Conservation (phyloP, 2,329 filamentous ascomycete species). For the Pezicula radicicola region DNA sequence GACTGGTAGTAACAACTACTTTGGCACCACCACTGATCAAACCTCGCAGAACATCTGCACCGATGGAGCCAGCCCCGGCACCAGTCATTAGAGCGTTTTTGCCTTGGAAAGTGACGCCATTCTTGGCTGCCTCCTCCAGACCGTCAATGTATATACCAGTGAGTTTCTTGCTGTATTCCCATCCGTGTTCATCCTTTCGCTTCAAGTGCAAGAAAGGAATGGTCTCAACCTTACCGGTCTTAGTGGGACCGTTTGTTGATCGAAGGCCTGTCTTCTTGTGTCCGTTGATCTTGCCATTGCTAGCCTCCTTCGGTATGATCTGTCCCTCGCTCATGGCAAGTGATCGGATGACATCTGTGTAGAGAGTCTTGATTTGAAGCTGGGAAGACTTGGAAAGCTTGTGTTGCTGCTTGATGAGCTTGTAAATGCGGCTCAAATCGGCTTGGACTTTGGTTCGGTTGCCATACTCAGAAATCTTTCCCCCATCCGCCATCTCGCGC, state of each 20-base stretch:
- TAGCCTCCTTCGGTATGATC: slow-evolving; percentile 85
- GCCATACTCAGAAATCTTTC: slow-evolving; percentile 97
- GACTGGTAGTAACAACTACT: slow-evolving; percentile 93
- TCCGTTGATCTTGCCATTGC: slow-evolving; percentile 49
- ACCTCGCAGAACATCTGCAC: slow-evolving; percentile 93
- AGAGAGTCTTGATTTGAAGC: slow-evolving; percentile 92
- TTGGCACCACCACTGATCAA: slow-evolving; percentile 95
- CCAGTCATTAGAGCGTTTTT: slow-evolving; percentile 98
- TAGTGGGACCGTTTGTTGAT: slow-evolving; percentile 50
- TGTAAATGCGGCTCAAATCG: slow-evolving; percentile 92
- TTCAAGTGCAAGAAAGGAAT: slow-evolving; percentile 97
- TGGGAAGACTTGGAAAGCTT: slow-evolving; percentile 96
- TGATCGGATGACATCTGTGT: slow-evolving; percentile 90
- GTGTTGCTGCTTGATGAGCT: slow-evolving; percentile 97
- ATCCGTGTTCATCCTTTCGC: slow-evolving; percentile 88
- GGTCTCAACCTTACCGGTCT: slow-evolving; percentile 88
- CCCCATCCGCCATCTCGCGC: slow-evolving; percentile 95
- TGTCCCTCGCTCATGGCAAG: slow-evolving; percentile 97
- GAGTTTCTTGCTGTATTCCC: slow-evolving; percentile 99
- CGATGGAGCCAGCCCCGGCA: slow-evolving; percentile 95
- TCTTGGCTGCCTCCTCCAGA: slow-evolving; percentile 81
- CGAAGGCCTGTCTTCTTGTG: slow-evolving; percentile 51
- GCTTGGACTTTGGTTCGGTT: slow-evolving; percentile 98
- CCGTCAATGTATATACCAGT: slow-evolving; percentile 91
- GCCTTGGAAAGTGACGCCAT: slow-evolving; percentile 86